Percentiles rank a stretch among this genome's conserved stretches.
phyloP scores from a whole-genome alignment of 441 rosid species.

The Mallotus japonicus region DNA sequence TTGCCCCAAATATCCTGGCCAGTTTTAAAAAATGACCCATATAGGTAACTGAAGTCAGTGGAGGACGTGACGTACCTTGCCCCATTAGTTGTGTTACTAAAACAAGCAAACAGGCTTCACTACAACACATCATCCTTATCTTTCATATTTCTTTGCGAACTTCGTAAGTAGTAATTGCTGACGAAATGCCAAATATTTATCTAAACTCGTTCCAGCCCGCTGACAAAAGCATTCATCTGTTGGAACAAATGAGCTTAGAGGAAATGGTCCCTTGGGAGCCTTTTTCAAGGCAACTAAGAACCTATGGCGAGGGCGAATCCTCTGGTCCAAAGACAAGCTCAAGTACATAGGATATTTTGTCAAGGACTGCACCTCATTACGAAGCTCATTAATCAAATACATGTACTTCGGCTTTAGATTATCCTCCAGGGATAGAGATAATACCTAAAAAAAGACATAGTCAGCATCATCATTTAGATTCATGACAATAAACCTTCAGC shows the following conservation, averaged over 20 bases:
- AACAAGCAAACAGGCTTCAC: not conserved
- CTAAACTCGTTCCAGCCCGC: conserved; percentile 91
- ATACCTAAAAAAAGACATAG: conserved; percentile 52
- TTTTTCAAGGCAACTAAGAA: conserved; percentile 85
- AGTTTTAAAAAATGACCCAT: conserved; percentile 8
- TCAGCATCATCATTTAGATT: conserved; percentile 17
- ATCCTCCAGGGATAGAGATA: conserved; percentile 87
- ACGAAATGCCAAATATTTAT: conserved; percentile 79
- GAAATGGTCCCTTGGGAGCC: conserved; percentile 94
- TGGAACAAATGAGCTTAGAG: conserved; percentile 78
- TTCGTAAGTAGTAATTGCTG: conserved; percentile 63
- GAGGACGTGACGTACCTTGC: not conserved
- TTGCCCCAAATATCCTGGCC: conserved; percentile 13
- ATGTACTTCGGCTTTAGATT: conserved; percentile 87
- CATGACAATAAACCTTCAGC: not conserved
- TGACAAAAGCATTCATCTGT: conserved; percentile 86
- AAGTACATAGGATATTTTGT: conserved; percentile 83
- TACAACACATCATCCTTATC: conserved; percentile 30
- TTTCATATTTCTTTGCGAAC: conserved; percentile 70
- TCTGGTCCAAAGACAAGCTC: conserved; percentile 87
- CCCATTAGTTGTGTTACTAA: not conserved
- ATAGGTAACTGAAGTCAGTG: conserved; percentile 12
- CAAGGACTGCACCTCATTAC: conserved; percentile 71
- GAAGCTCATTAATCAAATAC: conserved; percentile 87
- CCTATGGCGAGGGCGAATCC: conserved; percentile 94